These are phyloP conservation scores for Sporisorium scitamineum DNA, from an alignment of 1,284 basidiomycete genomes.

Conservation along the genomic window DNA sequence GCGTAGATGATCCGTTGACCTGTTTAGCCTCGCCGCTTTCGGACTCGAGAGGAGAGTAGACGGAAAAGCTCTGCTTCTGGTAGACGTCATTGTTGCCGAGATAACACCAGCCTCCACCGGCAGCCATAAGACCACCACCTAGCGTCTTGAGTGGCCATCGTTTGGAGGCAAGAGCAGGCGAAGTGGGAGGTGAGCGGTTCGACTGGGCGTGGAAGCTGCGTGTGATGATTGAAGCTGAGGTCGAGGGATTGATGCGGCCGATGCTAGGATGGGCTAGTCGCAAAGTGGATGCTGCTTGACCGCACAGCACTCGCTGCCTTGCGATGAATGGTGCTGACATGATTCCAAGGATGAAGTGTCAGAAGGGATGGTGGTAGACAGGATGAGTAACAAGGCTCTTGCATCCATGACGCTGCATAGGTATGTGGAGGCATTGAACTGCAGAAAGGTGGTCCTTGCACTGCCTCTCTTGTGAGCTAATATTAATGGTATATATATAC, in stretches of 20 bases:
- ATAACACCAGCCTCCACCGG: constrained; percentile 29
- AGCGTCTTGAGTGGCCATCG: constrained; percentile 31
- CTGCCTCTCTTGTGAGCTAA: too few species aligned
- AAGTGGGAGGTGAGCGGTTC: not conserved
- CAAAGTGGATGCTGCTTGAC: constrained; percentile 5
- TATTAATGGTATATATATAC: constrained; percentile 6
- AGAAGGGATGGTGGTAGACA: not conserved
- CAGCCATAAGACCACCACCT: constrained; percentile 29
- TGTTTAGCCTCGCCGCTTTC: not conserved
- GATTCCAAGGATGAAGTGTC: not conserved
- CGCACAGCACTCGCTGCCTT: constrained; percentile 11
- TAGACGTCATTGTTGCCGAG: not conserved
- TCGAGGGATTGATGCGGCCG: not conserved
- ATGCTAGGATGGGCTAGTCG: not conserved
- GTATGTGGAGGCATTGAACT: constrained; percentile 10
- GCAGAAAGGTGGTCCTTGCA: not conserved
- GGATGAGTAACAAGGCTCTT: not conserved
- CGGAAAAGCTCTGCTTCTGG: constrained; percentile 10
- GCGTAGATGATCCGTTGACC: constrained; percentile 24
- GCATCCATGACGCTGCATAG: not conserved
- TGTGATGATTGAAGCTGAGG: not conserved
- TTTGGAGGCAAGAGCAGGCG: not conserved
- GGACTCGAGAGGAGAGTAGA: constrained; percentile 28
- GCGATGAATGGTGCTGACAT: constrained; percentile 21
- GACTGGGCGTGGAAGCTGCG: constrained; percentile 17